Percentiles rank a stretch among this genome's conserved stretches.
phyloP scores from a whole-genome alignment of 306 rosid genomes.

The Corylus americana region DNA sequence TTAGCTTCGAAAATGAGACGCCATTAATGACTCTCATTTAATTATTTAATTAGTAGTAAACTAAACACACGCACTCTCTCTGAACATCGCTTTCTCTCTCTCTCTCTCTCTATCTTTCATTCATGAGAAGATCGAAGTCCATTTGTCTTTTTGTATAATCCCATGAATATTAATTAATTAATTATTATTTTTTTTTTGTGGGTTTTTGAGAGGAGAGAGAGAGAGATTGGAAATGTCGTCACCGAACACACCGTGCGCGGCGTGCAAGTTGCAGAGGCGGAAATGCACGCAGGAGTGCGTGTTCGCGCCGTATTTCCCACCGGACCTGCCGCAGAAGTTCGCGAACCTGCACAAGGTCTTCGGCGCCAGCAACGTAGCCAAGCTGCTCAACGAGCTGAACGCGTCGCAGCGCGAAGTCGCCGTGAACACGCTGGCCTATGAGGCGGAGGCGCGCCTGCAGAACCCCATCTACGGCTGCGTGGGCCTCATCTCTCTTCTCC shows the following conservation, averaged over 20 bases:
- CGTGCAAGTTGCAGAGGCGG: constrained; percentile 76
- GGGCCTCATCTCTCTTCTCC: constrained; percentile 81
- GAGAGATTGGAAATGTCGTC: constrained; percentile 32
- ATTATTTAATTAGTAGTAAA: background rate
- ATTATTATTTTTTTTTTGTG: constrained; percentile 3
- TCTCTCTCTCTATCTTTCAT: background rate
- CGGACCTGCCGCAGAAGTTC: constrained; percentile 87
- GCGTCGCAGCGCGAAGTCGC: constrained; percentile 82
- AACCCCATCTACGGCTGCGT: constrained; percentile 96
- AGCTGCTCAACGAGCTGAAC: constrained; percentile 72
- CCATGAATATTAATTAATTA: constrained; percentile 20
- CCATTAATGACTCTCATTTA: constrained; percentile 27
- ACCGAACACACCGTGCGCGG: constrained; percentile 88
- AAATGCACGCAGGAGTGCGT: constrained; percentile 94
- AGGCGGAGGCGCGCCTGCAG: constrained; percentile 79
- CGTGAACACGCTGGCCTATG: constrained; percentile 81
- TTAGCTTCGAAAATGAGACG: constrained; percentile 25
- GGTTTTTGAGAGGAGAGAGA: constrained; percentile 17
- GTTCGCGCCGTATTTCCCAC: constrained; percentile 94
- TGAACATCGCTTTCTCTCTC: background rate
- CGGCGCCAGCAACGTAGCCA: constrained; percentile 90
- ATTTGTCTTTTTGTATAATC: constrained; percentile 1
- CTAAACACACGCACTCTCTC: background rate
- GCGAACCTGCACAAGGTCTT: constrained; percentile 79
- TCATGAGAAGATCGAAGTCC: background rate